These are phyloP conservation scores for Lentinula raphanica DNA, from an alignment of 768 basidiomycete genomes.

Conservation along the genomic window DNA sequence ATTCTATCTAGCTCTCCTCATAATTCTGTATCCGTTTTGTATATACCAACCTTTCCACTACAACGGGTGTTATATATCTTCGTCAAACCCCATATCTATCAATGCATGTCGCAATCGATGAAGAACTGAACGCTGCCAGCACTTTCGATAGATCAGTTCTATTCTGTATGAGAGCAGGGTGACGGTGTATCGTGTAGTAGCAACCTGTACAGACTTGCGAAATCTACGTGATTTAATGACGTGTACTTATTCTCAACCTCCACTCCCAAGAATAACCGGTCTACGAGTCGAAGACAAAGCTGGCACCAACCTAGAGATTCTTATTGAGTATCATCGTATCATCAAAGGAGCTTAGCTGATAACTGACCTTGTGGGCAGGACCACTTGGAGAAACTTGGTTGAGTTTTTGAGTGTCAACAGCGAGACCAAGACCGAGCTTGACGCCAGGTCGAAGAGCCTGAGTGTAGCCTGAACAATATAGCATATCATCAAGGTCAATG, in stretches of 20 bases:
- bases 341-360: not conserved
- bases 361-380: constrained; percentile 69
- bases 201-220: too few species aligned
- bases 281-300: constrained; percentile 71
- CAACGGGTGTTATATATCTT: too few species aligned
- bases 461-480: constrained; percentile 61
- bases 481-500: constrained; percentile 8
- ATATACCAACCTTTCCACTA: not conserved
- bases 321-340: not conserved
- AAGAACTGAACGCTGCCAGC: too few species aligned
- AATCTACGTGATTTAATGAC: not conserved
- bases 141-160: too few species aligned
- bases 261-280: constrained; percentile 16
- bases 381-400: constrained; percentile 64
- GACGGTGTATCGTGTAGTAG: too few species aligned
- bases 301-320: constrained; percentile 57
- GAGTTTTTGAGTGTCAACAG: constrained; percentile 89
- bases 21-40: not conserved
- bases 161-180: too few species aligned
- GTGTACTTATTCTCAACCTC: constrained; percentile 2
- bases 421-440: constrained; percentile 89
- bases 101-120: too few species aligned
- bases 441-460: constrained; percentile 93
- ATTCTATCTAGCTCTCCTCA: not conserved
- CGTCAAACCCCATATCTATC: too few species aligned